phyloP scores from a whole-genome alignment of 202 grass and related monocot genomes.

The Cymbopogon flexuosus region DNA sequence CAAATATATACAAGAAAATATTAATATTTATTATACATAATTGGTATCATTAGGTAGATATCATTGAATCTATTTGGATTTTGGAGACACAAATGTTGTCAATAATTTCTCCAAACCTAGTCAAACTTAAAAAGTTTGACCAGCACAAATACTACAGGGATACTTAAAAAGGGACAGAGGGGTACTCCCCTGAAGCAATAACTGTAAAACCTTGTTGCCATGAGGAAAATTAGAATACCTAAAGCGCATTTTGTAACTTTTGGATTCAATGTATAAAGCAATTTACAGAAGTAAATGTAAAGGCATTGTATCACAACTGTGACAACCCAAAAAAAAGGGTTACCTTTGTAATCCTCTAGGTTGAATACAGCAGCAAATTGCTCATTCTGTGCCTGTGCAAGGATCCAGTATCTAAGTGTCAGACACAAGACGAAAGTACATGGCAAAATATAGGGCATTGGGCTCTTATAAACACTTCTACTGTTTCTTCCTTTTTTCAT shows the following conservation, averaged over 20 bases:
- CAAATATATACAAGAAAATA: no score
- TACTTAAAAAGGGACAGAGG: neutral
- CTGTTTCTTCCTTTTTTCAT: neutral
- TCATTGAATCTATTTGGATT: neutral
- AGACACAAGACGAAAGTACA: constrained; percentile 22
- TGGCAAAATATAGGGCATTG: neutral
- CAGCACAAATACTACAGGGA: no score
- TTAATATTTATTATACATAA: no score
- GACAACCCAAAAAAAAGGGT: neutral
- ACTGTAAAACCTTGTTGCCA: neutral
- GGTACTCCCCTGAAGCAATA: neutral
- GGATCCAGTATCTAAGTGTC: constrained; percentile 22
- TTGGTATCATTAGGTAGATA: no score
- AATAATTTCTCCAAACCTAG: neutral
- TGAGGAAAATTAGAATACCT: neutral
- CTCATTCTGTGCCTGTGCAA: constrained; percentile 76
- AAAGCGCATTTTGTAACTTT: constrained; percentile 9
- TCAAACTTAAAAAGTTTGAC: no score
- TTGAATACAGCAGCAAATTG: constrained; percentile 81
- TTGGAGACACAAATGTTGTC: neutral
- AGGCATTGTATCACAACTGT: neutral
- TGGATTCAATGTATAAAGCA: neutral
- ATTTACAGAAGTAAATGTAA: neutral
- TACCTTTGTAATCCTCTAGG: constrained; percentile 95
- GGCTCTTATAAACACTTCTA: constrained; percentile 4